Base-by-base conservation (phyloP, 1,284 basidiomycete species). In the Neonothopanus nambi region DNA sequence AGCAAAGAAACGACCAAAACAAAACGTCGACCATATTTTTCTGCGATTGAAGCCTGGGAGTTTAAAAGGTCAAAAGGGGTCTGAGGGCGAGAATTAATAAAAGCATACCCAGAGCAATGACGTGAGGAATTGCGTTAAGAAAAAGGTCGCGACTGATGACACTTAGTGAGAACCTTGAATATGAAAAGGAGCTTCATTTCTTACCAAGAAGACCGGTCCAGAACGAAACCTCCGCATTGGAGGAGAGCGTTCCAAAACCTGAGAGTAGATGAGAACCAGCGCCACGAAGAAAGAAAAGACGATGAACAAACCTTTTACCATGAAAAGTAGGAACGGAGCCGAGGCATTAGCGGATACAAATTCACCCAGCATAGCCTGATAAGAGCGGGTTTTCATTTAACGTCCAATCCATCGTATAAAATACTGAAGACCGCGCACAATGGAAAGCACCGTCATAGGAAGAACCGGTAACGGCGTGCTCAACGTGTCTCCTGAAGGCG, bases 311-410 rank as follows among this genome's bases (percentile, higher is more conserved):
- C 89, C 84, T 80, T 91, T 90, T 20, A 97, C 92, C 95, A 97
- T 96, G 73, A 93, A 93, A 52, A 95, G 75, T 48, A 95, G 70
- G 68, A 94, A 95, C 6, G 91, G 93, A 21, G 89, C 92, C 7
- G 91, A 91, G 18, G 95, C 88, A 65, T 94, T 95, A 23, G 95
- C 94, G 5, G 88, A 89, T 36, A 97, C 71, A 66, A 97, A 95
- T 70, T 98, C 95, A 42, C 93, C 93, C 12, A 96, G 79, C 89
- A 97, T 92, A 1, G 89, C 89, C 89, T 95, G 62, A 38, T 39
- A 41, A 40, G 20, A 47, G 11, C 13, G 33, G 11, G 15, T 9
- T 18, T 21, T 5, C 21, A 5, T 13, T 26, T 21, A 39, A 41
- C 42, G 21, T 18, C 24, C 50, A 50, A 39, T 24, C n/a, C 48